These are phyloP conservation scores for Pichia sp. DNA, from an alignment of 1,139 yeast species.

Conservation along the genomic window DNA sequence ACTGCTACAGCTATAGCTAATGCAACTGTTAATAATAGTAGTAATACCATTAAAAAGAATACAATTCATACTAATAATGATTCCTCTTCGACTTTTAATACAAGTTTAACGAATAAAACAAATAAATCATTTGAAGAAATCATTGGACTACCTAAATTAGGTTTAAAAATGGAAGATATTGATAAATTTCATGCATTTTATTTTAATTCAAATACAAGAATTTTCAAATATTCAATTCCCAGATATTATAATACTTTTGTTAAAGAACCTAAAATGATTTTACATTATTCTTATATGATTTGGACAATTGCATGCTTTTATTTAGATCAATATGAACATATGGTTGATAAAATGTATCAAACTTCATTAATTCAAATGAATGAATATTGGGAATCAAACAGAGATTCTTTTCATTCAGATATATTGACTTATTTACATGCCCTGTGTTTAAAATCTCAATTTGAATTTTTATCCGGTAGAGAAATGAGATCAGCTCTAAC, in stretches of 20 bases:
- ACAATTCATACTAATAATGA: too few species aligned
- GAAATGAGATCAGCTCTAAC: slow-evolving; percentile 26
- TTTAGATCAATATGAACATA: slow-evolving; percentile 17
- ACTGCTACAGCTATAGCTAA: too few species aligned
- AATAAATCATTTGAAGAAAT: slow-evolving; percentile 12
- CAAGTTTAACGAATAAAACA: slow-evolving; percentile 3
- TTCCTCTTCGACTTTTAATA: too few species aligned
- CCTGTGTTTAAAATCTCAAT: slow-evolving; percentile 20
- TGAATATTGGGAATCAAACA: slow-evolving; percentile 18
- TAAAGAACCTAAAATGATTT: slow-evolving; percentile 17
- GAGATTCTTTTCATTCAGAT: slow-evolving; percentile 17
- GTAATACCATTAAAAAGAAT: too few species aligned
- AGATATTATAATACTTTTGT: slow-evolving; percentile 20
- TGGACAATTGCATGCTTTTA: slow-evolving; percentile 21
- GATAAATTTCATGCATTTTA: slow-evolving; percentile 19
- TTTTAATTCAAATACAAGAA: slow-evolving; percentile 13
- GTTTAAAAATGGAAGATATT: slow-evolving; percentile 20
- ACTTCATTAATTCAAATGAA: slow-evolving; percentile 16
- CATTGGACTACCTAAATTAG: slow-evolving; percentile 18
- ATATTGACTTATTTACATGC: slow-evolving; percentile 24
- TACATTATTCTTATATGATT: slow-evolving; percentile 21
- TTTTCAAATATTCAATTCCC: slow-evolving; percentile 18
- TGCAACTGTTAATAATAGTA: too few species aligned
- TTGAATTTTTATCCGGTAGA: slow-evolving; percentile 24
- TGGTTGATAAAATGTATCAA: slow-evolving; percentile 18